Percentiles rank a stretch among this genome's conserved stretches.
phyloP scores from a whole-genome alignment of 2,329 filamentous ascomycete genomes.

The Cladophialophora psammophila region DNA sequence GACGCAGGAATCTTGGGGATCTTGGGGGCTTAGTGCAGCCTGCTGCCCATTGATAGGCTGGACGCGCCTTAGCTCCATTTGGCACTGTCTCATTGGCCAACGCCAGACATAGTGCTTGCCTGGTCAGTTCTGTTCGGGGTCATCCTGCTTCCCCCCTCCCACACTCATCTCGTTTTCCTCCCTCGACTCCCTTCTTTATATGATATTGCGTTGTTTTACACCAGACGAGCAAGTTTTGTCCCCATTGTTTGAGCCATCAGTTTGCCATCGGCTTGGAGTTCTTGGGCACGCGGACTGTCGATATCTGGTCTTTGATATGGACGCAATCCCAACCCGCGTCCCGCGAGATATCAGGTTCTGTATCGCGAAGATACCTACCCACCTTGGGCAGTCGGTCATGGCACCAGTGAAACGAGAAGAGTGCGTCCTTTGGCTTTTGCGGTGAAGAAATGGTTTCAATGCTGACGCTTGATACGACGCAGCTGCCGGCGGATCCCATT shows the following conservation, averaged over 20 bases:
- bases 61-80: background rate
- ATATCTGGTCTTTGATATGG: background rate
- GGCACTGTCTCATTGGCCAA: background rate
- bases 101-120: constrained; percentile 6
- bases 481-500: constrained; percentile 26
- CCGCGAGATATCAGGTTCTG: background rate
- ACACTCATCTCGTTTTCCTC: background rate
- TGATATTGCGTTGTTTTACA: background rate
- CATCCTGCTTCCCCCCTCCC: constrained; percentile 3
- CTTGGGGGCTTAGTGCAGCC: constrained; percentile 1
- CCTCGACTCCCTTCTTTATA: constrained; percentile 5
- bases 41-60: background rate
- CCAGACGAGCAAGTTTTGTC: background rate
- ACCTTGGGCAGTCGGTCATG: background rate
- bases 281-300: background rate
- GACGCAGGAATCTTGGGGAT: background rate
- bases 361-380: background rate
- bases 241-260: background rate
- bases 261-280: background rate
- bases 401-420: background rate
- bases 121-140: background rate
- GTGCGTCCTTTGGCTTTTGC: background rate
- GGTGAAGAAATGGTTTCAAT: background rate
- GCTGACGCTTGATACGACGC: background rate
- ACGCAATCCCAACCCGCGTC: background rate